phyloP scores from a whole-genome alignment of 176 grass and related monocot genomes.

The Panicum miliaceum region DNA sequence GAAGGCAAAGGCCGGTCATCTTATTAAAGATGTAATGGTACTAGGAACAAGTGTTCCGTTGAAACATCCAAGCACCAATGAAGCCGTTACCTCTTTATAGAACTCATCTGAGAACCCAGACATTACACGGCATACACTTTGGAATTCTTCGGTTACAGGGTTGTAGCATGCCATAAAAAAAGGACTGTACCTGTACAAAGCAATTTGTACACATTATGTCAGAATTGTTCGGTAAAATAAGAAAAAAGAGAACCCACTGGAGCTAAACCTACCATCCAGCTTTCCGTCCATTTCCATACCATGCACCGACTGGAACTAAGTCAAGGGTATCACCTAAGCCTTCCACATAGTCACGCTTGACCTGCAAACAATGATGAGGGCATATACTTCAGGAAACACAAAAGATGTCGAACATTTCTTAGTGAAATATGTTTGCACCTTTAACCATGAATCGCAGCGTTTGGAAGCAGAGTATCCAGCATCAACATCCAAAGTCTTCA shows the following conservation, averaged over 20 bases:
- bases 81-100: constrained; percentile 85
- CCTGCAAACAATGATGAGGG: constrained; percentile 47
- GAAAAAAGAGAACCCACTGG: neutral
- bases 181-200: constrained; percentile 81
- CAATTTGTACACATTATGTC: constrained; percentile 17
- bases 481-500: constrained; percentile 91
- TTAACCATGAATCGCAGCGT: constrained; percentile 85
- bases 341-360: constrained; percentile 96
- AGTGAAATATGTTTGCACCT: constrained; percentile 52
- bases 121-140: constrained; percentile 96
- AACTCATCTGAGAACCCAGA: constrained; percentile 92
- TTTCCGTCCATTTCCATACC: constrained; percentile 95
- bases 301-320: constrained; percentile 90
- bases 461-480: constrained; percentile 92
- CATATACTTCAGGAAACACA: constrained; percentile 30
- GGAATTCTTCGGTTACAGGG: constrained; percentile 87
- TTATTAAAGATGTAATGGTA: constrained; percentile 27
- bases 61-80: constrained; percentile 12
- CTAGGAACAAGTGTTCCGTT: neutral
- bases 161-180: constrained; percentile 99
- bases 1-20: neutral
- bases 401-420: constrained; percentile 18
- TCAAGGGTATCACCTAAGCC: constrained; percentile 89
- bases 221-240: constrained; percentile 17
- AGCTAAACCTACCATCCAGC: constrained; percentile 76